Evolutionary conservation across 2,329 filamentous ascomycete species (phyloP).

Genomic region (Zelopaecilomyces penicillatus): DNA sequence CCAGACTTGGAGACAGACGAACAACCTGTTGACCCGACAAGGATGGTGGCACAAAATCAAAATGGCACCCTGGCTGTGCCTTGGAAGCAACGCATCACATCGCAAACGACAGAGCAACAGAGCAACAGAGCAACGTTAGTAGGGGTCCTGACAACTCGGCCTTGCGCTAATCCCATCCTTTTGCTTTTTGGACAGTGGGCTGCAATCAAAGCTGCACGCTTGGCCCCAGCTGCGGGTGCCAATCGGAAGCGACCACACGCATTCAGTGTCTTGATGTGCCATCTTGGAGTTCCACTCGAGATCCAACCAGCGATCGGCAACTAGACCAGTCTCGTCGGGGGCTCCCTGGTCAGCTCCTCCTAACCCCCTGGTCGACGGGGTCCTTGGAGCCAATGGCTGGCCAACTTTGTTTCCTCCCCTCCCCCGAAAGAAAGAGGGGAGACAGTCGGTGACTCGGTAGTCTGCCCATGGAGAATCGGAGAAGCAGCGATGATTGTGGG

Average conservation of each 20-base stretch:
- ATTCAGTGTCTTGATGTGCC: conserved; percentile 3
- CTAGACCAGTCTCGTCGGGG: background rate
- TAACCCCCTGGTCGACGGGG: too few species aligned
- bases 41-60: background rate
- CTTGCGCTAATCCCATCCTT: conserved; percentile 1
- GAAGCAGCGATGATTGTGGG: too few species aligned
- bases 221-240: conserved; percentile 4
- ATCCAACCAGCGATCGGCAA: conserved; percentile 5
- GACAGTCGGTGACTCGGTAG: too few species aligned
- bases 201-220: conserved; percentile 7
- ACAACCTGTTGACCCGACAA: background rate
- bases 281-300: background rate
- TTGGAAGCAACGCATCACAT: too few species aligned
- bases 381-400: too few species aligned
- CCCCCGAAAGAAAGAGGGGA: too few species aligned
- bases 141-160: background rate
- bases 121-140: background rate
- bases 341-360: too few species aligned
- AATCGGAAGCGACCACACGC: conserved; percentile 7
- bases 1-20: background rate
- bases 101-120: too few species aligned
- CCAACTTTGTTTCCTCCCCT: too few species aligned
- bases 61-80: background rate
- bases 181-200: conserved; percentile 3
- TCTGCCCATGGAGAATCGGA: too few species aligned